Evolutionary conservation across 768 basidiomycete genomes (phyloP), one percentile per base, ranked within the genome.

Genomic region (Russula brevipes): DNA sequence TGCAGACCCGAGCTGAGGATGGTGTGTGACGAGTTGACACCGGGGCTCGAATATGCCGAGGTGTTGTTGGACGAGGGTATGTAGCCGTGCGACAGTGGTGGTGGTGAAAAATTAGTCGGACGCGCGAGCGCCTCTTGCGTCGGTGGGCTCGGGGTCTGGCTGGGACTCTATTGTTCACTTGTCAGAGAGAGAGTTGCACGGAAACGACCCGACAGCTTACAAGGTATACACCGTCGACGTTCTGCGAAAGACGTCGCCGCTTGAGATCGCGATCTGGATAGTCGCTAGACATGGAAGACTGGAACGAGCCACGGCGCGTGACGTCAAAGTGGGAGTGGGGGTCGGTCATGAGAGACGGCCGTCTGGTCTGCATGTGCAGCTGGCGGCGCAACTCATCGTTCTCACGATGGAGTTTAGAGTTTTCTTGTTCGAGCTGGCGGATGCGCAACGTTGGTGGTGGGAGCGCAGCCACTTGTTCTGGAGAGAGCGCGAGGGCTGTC

Each of bases 351-450:
- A 68, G 67, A 0, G 65, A 66, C 38, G 64, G 56, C 14, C 68
- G 62, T 33, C 67, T 44, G 41, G 61, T 69, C 67, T 57, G 66
- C 35, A 66, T 64, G 33, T 76, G 75, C 35, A 90, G 78, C 66
- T 88, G 77, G 53, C 85, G 82, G n/a, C 88, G 81, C 44, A 90
- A 78, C 38, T 88, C 85, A 16, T 89, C 87, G 70, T 87, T 86
- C 73, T 91, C 88, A 66, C 84, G 85, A 60, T 81, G 80, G 5
- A 92, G 78, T 10, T 85, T 78, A 57, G 79, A 75, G 69, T 89
- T 91, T 71, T 94, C 91, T 70, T 89, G 84, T 72, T 92, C 88
- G 57, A 94, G 83, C 71, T 91, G 91, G 35, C 87, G 84, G 68
- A 93, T 88, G 70, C 88, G 87, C 68, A 84, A 74, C 9, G 87